Base-by-base conservation (phyloP, 2,329 filamentous ascomycete species). In the Colletotrichum sp. region DNA sequence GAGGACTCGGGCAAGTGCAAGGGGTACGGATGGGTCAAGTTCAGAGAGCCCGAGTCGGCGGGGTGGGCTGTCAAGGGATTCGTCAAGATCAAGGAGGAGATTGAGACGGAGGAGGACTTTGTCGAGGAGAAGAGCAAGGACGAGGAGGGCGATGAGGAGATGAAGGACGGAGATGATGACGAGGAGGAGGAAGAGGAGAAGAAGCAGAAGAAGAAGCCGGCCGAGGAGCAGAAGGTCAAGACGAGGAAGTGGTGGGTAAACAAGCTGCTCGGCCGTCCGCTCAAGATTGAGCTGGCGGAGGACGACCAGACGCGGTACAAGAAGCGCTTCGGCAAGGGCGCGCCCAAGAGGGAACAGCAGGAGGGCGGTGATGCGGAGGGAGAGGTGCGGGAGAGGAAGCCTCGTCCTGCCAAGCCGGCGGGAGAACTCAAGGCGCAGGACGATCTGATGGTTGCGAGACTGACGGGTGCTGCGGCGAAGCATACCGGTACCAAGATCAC, bases 1-100 rank as follows among this genome's bases (percentile, higher is more conserved):
- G 95, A 98, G 84, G 97, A 99, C 84, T 94, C 94, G 25, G 97
- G 97, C 58, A 99, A 98, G 87, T 99, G 97, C 88, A 98, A 98
- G 87, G 97, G 97, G 22, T 99, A 94, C 86, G 97, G 94, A 8
- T 99, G 97, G 96, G 92, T 99, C 76, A 95, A 95, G 77, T 99
- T 98, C 85, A 93, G 93, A 82, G 93, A 96, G 66, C 82, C 96
- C 13, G 92, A 94, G 72, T 91, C 94, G 1, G 95, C 95, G 0
- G 91, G 93, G 66, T 90, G 90, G 80, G 86, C 86, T 0, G 95
- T 98, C 78, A 93, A 93, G 82, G 96, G 96, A 1, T 98, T 94
- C 80, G 90, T 95, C 76, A 92, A 92, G 85, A 89, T 96, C 80
- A 91, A 90, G 82, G 91, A 93, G 82, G 89, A 91, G 70, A 84